Evolutionary conservation across 2,329 filamentous ascomycete species (phyloP).

Genomic region (Monilinia fructigena): DNA sequence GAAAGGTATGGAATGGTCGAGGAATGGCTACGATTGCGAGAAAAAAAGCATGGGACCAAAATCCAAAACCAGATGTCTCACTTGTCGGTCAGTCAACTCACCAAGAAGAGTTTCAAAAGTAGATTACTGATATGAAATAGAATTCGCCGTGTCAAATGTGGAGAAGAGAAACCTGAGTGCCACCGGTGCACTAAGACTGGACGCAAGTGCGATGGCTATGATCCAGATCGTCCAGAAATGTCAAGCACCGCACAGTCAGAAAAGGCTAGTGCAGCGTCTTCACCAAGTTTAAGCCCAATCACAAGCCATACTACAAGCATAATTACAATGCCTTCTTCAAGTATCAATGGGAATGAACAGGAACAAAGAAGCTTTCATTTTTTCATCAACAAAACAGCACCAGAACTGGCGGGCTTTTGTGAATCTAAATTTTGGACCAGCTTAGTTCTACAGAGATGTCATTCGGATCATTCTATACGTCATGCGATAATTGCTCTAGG

Average conservation of each 20-base stretch:
- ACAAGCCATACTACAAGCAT: background rate
- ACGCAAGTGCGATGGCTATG: slow-evolving; percentile 38
- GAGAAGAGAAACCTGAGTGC: slow-evolving; percentile 37
- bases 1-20: background rate
- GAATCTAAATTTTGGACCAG: slow-evolving; percentile 33
- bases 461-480: slow-evolving; percentile 31
- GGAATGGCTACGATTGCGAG: slow-evolving; percentile 21
- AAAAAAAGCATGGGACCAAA: slow-evolving; percentile 37
- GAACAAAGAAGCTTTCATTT: slow-evolving; percentile 29
- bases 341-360: slow-evolving; percentile 7
- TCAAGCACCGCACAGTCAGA: background rate
- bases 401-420: slow-evolving; percentile 33
- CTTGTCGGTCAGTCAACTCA: slow-evolving; percentile 34
- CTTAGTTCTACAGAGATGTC: slow-evolving; percentile 31
- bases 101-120: background rate
- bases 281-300: background rate
- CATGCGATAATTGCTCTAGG: slow-evolving; percentile 31
- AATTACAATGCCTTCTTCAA: background rate
- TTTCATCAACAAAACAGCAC: slow-evolving; percentile 33
- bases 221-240: background rate
- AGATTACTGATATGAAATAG: slow-evolving; percentile 25
- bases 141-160: slow-evolving; percentile 38
- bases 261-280: background rate
- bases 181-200: slow-evolving; percentile 36
- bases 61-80: slow-evolving; percentile 35